Evolutionary conservation across 2,329 filamentous ascomycete species (phyloP), one percentile per base, ranked within the genome.

Genomic region (Rhynchosporium graminicola): DNA sequence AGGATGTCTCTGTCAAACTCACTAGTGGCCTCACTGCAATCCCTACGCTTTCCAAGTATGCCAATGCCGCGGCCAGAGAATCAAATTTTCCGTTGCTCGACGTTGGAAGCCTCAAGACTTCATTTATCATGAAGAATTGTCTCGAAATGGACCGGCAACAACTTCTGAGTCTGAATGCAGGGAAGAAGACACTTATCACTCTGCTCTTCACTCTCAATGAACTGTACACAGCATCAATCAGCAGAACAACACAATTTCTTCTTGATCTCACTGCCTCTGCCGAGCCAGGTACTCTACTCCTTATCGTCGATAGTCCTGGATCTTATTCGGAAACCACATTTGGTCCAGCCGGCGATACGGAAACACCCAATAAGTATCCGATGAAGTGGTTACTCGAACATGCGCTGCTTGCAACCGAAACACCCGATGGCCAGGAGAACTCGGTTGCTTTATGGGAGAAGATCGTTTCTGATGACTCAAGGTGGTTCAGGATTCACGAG

Each of bases 121-220:
- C 66, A 0, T 85, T 85, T 58, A 65, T 73, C 13, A 80, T 83
- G 65, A 72, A 75, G 7, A 81, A 88, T 71, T 76, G 81, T 5
- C 77, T 88, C 1, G 67, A 69, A 3, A 70, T 86, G 5, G 71
- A 71, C 7, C 64, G 67, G 8, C 67, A 69, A 2, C 68, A 74
- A 3, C 71, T 85, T 36, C 57, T 54, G 33, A 46, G 64, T 15
- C 47, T 73, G 8, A 55, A 71, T 20, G 72, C 70, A 3, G 61
- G 65, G 0, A 68, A 77, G 42, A 78, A 82, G 9, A 68, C 82
- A 3, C 77, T 97, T 0, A 80, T 96, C 13, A 97, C 93, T 0
- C 78, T 98, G 12, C 85, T 98, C 77, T 99, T 98, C 80, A 97
- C 94, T 0, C 83, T 98, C 52, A 98, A 98, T 75, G 95, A 99